phyloP scores from a whole-genome alignment of 768 basidiomycete genomes.

The Amanita exitialis region DNA sequence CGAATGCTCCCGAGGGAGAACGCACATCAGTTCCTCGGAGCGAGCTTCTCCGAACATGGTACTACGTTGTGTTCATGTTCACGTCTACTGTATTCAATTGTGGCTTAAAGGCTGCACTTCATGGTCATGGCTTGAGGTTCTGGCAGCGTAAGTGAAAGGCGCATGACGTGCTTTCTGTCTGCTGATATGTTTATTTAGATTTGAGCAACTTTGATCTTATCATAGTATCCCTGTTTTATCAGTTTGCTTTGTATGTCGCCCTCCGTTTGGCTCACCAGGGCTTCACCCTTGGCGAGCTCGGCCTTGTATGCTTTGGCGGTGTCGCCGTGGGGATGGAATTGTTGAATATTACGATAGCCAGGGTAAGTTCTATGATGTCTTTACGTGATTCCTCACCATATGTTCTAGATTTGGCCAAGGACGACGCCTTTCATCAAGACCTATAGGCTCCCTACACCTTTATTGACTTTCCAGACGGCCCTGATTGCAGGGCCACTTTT shows the following conservation, averaged over 20 bases:
- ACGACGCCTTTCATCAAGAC: constrained; percentile 83
- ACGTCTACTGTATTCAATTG: constrained; percentile 40
- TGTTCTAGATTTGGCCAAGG: constrained; percentile 61
- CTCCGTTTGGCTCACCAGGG: constrained; percentile 88
- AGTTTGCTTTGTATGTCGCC: constrained; percentile 83
- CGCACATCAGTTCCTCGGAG: constrained; percentile 69
- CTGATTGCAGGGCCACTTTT: constrained; percentile 87
- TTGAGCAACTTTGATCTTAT: constrained; percentile 68
- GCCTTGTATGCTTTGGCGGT: constrained; percentile 81
- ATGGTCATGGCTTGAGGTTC: constrained; percentile 32
- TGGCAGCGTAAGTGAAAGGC: constrained; percentile 58
- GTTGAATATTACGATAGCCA: constrained; percentile 72
- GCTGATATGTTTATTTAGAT: constrained; percentile 35
- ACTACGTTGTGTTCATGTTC: constrained; percentile 57
- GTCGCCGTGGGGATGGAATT: constrained; percentile 82
- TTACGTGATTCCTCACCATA: background rate
- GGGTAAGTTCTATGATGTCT: constrained; percentile 36
- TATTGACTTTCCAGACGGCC: constrained; percentile 86
- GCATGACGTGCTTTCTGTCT: background rate
- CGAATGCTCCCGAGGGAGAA: constrained; percentile 48
- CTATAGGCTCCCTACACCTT: constrained; percentile 85
- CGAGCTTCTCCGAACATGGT: constrained; percentile 50
- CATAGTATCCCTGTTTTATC: constrained; percentile 73
- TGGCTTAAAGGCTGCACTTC: constrained; percentile 37
- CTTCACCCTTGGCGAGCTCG: constrained; percentile 92